Evolutionary conservation across 2,329 filamentous ascomycete species (phyloP).

Genomic region (Diaporthe sp.): DNA sequence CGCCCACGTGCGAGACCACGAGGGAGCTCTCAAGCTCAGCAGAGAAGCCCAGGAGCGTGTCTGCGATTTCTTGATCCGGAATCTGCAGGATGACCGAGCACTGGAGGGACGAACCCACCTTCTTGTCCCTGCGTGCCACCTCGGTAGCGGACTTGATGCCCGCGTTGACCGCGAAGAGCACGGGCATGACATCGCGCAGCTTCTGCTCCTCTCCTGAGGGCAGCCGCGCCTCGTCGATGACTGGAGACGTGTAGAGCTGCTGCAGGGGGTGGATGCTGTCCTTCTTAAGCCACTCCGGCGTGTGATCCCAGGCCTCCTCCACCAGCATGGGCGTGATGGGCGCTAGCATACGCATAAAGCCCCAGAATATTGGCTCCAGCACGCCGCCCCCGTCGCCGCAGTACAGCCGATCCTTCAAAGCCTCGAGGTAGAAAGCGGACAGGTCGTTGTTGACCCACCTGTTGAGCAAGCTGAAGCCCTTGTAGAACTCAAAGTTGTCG

Average conservation of each 20-base stretch:
- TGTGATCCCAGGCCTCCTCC: conserved; percentile 88
- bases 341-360: conserved; percentile 82
- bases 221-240: conserved; percentile 57
- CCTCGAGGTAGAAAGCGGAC: conserved; percentile 94
- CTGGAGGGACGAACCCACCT: conserved; percentile 84
- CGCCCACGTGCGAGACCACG: conserved; percentile 74
- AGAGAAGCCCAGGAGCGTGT: conserved; percentile 55
- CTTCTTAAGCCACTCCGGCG: conserved; percentile 73
- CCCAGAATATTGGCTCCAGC: conserved; percentile 75
- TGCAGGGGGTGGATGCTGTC: conserved; percentile 57
- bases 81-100: conserved; percentile 74
- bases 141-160: conserved; percentile 84
- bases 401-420: conserved; percentile 92
- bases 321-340: conserved; percentile 87
- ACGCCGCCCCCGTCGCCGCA: conserved; percentile 78
- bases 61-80: conserved; percentile 50
- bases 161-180: conserved; percentile 68
- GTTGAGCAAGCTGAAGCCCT: conserved; percentile 79
- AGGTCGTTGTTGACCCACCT: conserved; percentile 86
- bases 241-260: conserved; percentile 59
- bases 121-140: conserved; percentile 76
- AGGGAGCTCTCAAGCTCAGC: conserved; percentile 74
- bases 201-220: conserved; percentile 52
- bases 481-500: conserved; percentile 84
- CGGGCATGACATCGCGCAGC: conserved; percentile 58